Evolutionary conservation across 441 rosid species (phyloP), one percentile per base, ranked within the genome.

Genomic region (Omphalea diandra): DNA sequence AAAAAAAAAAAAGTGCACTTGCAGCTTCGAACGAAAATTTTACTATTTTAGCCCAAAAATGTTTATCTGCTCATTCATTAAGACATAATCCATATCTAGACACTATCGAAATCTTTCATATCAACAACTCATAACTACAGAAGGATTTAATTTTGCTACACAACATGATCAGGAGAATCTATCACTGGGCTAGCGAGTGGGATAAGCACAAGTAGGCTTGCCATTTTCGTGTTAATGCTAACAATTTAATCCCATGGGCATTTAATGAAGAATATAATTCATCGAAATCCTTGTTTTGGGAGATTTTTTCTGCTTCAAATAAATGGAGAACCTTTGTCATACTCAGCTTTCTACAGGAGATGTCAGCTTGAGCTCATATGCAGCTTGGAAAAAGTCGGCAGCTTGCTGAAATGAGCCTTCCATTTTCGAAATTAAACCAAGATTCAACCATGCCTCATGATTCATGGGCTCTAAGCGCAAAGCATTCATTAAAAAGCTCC

Each of bases 381-480:
- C 97, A 67, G 97, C 98, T 78, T 95, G 98, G 79, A 88, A 89
- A 79, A 77, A 95, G 40, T 95, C 96, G n/a, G 96, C 93, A 27
- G 98, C 98, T 82, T 86, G 93, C 53, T 83, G 85, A 31, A 85
- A 69, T 5, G 84, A 84, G 73, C 98, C 99, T 81, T 95, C 96
- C 89, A 65, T 80, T 77, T 88, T 92, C 55, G 93, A 83, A 76
- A 95, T 81, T 68, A 80, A 65, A 41, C 96, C 98, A 24, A 95
- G 90, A 77, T 89, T 86, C 85, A 83, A 81, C 96, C 98, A 95
- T 2, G 92, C 93, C 33, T 86, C 79, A 9, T 89, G 90, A 70
- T 85, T 89, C 36, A 84, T 86, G 18, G 98, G 95, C 50, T 95
- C 95, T 73, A 90, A 65, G 18, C 84, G 78, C 74, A 95, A 78